A percentile compares a stretch with the other conserved stretches of the same genome.
These are phyloP conservation scores for Phytomonas serpens DNA, from an alignment of 208 protist species.

Conservation along the genomic window DNA sequence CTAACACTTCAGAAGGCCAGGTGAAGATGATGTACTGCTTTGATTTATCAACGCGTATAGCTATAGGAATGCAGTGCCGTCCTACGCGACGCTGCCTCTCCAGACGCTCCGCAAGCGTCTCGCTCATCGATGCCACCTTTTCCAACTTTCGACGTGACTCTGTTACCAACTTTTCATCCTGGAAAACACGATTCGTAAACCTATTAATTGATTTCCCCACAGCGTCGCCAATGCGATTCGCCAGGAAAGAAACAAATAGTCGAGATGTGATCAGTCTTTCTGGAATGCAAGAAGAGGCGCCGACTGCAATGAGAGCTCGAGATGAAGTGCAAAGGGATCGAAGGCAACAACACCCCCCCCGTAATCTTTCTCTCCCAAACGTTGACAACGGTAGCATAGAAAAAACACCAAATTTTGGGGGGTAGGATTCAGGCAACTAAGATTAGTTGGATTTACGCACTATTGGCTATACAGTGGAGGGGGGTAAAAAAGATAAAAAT, in stretches of 20 bases:
- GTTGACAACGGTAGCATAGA: not conserved
- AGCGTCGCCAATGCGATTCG: not conserved
- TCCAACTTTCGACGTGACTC: constrained; percentile 46
- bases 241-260: not conserved
- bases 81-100: constrained; percentile 34
- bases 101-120: constrained; percentile 60
- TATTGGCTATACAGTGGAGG: not conserved
- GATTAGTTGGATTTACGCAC: not conserved
- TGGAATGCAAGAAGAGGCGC: not conserved
- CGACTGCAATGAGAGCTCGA: not conserved
- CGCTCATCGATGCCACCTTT: constrained; percentile 17
- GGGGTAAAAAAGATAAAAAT: not conserved
- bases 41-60: constrained; percentile 40
- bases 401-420: not conserved
- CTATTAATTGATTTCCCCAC: not conserved
- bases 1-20: constrained; percentile 37
- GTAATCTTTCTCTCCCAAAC: not conserved
- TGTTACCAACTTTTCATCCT: constrained; percentile 57
- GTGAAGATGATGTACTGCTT: constrained; percentile 61
- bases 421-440: not conserved
- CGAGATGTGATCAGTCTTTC: not conserved
- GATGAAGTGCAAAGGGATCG: not conserved
- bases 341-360: not conserved
- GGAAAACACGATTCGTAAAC: constrained; percentile 12
- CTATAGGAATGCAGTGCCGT: constrained; percentile 43